Evolutionary conservation across 176 grass and related monocot genomes (phyloP).

Genomic region (Microstegium vimineum): DNA sequence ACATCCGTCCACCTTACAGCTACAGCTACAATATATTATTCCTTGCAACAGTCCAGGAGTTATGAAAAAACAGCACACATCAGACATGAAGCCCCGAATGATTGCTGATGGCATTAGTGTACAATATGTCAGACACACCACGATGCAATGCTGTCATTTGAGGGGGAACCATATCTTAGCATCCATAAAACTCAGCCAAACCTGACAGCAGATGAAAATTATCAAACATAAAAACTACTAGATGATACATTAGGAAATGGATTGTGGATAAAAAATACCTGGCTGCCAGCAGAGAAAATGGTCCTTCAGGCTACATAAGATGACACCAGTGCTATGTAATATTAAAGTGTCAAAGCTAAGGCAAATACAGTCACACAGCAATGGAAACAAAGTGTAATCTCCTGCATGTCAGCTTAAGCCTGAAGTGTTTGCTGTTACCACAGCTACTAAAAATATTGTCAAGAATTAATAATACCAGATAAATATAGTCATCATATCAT

Average conservation of each 20-base stretch:
- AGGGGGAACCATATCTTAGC: neutral
- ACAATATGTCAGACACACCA: neutral
- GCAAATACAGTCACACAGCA: neutral
- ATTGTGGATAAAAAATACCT: constrained; percentile 25
- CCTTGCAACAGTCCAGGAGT: constrained; percentile 4
- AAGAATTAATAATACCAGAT: neutral
- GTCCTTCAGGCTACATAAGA: neutral
- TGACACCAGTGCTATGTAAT: neutral
- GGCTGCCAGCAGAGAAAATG: constrained; percentile 16
- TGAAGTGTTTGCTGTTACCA: constrained; percentile 3
- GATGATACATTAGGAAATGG: neutral
- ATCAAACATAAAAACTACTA: neutral
- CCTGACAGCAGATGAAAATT: neutral
- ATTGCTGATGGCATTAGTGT: neutral
- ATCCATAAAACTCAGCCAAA: constrained; percentile 22
- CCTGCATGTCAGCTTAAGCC: constrained; percentile 19
- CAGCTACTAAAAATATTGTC: neutral
- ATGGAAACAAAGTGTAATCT: neutral
- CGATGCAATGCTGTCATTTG: neutral
- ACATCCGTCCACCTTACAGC: neutral
- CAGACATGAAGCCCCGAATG: neutral
- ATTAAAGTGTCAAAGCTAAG: neutral
- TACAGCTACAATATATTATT: neutral
- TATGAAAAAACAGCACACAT: neutral
- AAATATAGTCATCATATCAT: constrained; percentile 6